These are phyloP conservation scores for Yamadazyma sp. DNA, from an alignment of 805 yeast genomes.

Conservation along the genomic window DNA sequence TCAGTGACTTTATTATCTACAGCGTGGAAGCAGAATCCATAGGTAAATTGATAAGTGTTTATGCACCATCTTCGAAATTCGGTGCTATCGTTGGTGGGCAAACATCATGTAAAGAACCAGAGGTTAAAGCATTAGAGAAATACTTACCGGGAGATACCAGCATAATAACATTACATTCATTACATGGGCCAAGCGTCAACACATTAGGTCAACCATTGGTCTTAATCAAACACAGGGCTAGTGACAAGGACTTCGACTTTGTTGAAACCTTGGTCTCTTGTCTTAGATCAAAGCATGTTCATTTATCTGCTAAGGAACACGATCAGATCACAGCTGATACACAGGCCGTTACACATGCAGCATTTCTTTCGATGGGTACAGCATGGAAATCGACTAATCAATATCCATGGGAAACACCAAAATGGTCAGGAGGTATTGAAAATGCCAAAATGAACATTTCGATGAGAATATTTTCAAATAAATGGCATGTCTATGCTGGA, in stretches of 20 bases:
- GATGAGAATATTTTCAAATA: constrained; percentile 83
- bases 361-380: constrained; percentile 92
- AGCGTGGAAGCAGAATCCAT: constrained; percentile 92
- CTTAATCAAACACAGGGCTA: constrained; percentile 70
- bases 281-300: constrained; percentile 72
- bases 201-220: constrained; percentile 93
- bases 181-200: constrained; percentile 91
- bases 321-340: constrained; percentile 97
- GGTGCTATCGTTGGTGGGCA: constrained; percentile 98
- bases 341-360: constrained; percentile 98
- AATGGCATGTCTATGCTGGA: constrained; percentile 99
- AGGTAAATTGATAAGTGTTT: constrained; percentile 61
- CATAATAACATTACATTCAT: constrained; percentile 83
- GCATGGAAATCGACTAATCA: constrained; percentile 85
- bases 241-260: constrained; percentile 46
- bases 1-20: constrained; percentile 80
- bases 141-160: constrained; percentile 74
- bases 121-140: constrained; percentile 78
- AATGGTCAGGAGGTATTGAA: constrained; percentile 92
- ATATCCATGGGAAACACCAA: constrained; percentile 87
- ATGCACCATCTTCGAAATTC: constrained; percentile 79
- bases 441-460: constrained; percentile 95
- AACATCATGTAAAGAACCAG: constrained; percentile 92
- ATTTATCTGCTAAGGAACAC: constrained; percentile 81
- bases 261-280: constrained; percentile 67